Evolutionary conservation across 768 basidiomycete genomes (phyloP).

Genomic region (Amyloporia xantha): DNA sequence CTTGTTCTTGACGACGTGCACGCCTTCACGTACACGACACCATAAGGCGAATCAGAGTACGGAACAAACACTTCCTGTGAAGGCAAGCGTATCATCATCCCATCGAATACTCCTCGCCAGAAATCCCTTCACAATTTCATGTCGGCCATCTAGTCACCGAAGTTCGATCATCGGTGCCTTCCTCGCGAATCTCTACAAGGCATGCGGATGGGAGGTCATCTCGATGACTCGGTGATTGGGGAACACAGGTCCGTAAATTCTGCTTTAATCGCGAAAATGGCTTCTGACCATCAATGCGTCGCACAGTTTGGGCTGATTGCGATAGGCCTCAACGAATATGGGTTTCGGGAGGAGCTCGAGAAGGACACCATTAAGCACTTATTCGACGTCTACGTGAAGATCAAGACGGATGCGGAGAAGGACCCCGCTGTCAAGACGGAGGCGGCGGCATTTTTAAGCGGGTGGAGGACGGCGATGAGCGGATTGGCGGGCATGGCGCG

Average conservation of each 20-base stretch:
- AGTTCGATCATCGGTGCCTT: conserved; percentile 99
- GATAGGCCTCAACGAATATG: conserved; percentile 88
- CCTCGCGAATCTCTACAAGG: conserved; percentile 73
- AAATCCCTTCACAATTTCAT: conserved; percentile 98
- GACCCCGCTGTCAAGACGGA: conserved; percentile 68
- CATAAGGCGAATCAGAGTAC: conserved; percentile 63
- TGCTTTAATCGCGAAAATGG: background rate
- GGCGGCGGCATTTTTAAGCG: conserved; percentile 86
- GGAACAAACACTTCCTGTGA: conserved; percentile 70
- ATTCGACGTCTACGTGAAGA: conserved; percentile 90
- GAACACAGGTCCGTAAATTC: conserved; percentile 88
- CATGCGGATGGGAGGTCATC: conserved; percentile 93
- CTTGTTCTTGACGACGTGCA: conserved; percentile 70
- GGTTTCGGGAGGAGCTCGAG: conserved; percentile 75
- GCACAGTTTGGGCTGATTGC: conserved; percentile 80
- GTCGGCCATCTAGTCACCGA: conserved; percentile 92
- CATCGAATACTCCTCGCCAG: conserved; percentile 92
- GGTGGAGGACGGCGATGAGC: conserved; percentile 91
- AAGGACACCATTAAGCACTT: conserved; percentile 92
- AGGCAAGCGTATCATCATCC: conserved; percentile 78
- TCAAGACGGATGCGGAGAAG: conserved; percentile 76
- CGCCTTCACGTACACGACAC: conserved; percentile 54
- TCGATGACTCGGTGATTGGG: conserved; percentile 98
- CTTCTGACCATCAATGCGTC: no score
- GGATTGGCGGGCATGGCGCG: conserved; percentile 94